Percentiles rank a stretch among this genome's conserved stretches.
phyloP scores from a whole-genome alignment of 2,329 filamentous ascomycete genomes.

The Elsinoe australis region DNA sequence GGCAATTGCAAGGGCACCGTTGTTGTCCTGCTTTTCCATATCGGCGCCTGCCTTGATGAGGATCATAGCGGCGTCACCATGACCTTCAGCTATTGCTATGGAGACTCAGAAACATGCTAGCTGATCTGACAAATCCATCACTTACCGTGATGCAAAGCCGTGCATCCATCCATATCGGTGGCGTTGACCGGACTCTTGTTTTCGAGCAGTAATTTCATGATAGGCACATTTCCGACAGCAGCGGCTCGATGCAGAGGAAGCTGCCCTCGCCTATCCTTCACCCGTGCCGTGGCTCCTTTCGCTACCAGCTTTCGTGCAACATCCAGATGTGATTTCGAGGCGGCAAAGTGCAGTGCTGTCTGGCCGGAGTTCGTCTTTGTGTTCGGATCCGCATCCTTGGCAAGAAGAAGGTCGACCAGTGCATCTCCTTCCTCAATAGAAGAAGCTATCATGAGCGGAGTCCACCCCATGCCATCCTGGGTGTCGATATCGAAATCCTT shows the following conservation, averaged over 20 bases:
- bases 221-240: slow-evolving; percentile 79
- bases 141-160: slow-evolving; percentile 70
- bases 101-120: background rate
- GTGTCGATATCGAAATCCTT: slow-evolving; percentile 77
- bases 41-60: slow-evolving; percentile 82
- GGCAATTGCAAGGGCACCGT: slow-evolving; percentile 66
- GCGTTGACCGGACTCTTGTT: slow-evolving; percentile 75
- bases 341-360: slow-evolving; percentile 84
- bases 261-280: slow-evolving; percentile 82
- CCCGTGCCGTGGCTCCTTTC: slow-evolving; percentile 66
- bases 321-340: slow-evolving; percentile 82
- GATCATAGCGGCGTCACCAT: slow-evolving; percentile 72
- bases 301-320: slow-evolving; percentile 69
- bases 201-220: slow-evolving; percentile 71
- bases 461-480: slow-evolving; percentile 75
- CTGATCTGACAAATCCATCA: background rate
- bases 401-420: slow-evolving; percentile 59
- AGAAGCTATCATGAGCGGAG: slow-evolving; percentile 73
- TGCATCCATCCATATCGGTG: slow-evolving; percentile 73
- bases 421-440: slow-evolving; percentile 65
- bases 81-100: slow-evolving; percentile 60
- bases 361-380: slow-evolving; percentile 66
- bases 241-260: slow-evolving; percentile 86
- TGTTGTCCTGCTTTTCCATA: slow-evolving; percentile 63
- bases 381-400: slow-evolving; percentile 64